Evolutionary conservation across 164 flowering plant genomes (phyloP), one percentile per base, ranked within the genome.

Genomic region (Macadamia integrifolia): DNA sequence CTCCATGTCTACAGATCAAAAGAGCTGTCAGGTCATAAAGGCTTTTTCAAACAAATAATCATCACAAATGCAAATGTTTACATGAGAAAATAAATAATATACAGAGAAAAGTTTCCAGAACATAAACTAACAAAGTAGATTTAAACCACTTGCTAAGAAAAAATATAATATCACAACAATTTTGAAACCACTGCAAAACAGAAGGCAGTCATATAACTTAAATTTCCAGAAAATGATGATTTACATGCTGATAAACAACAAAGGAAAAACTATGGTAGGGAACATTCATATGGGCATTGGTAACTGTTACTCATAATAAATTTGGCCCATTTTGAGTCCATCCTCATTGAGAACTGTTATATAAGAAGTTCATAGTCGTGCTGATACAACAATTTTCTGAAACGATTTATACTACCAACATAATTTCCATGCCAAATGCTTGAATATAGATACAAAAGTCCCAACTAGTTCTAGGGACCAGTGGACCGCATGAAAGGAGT

Each of bases 1-100:
- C 66, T 90, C 97, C 83, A 90, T 76, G 76, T 94, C 99, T 94
- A 67, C 67, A 81, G 65, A 58, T 35, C 40, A 50, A 74, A 32
- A 10, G 62, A 50, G 65, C 14, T 60, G 66, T 9, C 23, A 15
- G 13, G 48, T 3, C 14, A 3, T 68, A 1, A 17, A 60, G 40
- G 40, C 6, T 62, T 69, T 48, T 43, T 17, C 28, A 11, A 65
- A 17, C 44, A 14, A 53, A 53, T 53, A 12, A 17, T 53, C n/a
- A 14, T 53, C 17, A 14, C 6, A 53, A 53, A 53, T 17, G 17
- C 18, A 53, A 53, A 8, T 4, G 50, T 46, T 46, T 46, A 46
- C 50, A 46, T 8, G 1, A 3, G 9, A 35, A 46, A 46, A 46
- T 46, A 46, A 3, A 46, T 3, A 53, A 1, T 53, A 2, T 53